phyloP scores from a whole-genome alignment of 768 basidiomycete genomes.

The Collybia sp. region DNA sequence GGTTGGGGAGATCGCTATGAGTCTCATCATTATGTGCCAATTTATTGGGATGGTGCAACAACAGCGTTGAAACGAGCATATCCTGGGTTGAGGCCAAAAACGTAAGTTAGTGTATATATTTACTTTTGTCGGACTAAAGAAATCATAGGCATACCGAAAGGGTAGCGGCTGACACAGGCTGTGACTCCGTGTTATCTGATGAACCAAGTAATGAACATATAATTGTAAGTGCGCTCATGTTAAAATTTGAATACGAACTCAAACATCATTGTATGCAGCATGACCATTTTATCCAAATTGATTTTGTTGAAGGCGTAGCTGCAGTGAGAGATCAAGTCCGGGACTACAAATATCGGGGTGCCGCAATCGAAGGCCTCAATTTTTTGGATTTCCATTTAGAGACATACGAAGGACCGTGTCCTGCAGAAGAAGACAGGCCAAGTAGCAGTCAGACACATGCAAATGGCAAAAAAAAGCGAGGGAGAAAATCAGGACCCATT shows the following conservation, averaged over 20 bases:
- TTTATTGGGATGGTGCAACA: slow-evolving; percentile 26
- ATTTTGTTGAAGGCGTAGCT: too few relatives aligned
- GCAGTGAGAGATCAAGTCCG: too few relatives aligned
- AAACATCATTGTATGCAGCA: too few relatives aligned
- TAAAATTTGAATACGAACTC: too few relatives aligned
- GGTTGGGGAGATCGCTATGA: slow-evolving; percentile 33
- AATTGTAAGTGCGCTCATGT: too few relatives aligned
- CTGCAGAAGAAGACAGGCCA: background rate
- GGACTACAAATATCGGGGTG: slow-evolving; percentile 15
- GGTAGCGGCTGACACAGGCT: too few relatives aligned
- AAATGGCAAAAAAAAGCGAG: slow-evolving; percentile 10
- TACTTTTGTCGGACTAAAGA: too few relatives aligned
- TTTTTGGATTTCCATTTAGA: slow-evolving; percentile 12
- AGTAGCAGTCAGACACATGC: slow-evolving; percentile 9
- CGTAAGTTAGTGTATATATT: slow-evolving; percentile 4
- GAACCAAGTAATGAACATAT: too few relatives aligned
- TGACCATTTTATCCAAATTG: too few relatives aligned
- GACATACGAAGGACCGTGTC: slow-evolving; percentile 13
- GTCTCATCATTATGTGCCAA: slow-evolving; percentile 30
- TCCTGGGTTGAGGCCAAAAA: slow-evolving; percentile 2
- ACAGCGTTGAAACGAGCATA: slow-evolving; percentile 8
- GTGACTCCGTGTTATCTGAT: too few relatives aligned
- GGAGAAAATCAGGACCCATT: slow-evolving; percentile 9
- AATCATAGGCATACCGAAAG: too few relatives aligned
- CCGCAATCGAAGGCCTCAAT: slow-evolving; percentile 2